Conservation (phyloP, 2,329 filamentous ascomycete species). For the Ophiocordyceps robertsii region DNA sequence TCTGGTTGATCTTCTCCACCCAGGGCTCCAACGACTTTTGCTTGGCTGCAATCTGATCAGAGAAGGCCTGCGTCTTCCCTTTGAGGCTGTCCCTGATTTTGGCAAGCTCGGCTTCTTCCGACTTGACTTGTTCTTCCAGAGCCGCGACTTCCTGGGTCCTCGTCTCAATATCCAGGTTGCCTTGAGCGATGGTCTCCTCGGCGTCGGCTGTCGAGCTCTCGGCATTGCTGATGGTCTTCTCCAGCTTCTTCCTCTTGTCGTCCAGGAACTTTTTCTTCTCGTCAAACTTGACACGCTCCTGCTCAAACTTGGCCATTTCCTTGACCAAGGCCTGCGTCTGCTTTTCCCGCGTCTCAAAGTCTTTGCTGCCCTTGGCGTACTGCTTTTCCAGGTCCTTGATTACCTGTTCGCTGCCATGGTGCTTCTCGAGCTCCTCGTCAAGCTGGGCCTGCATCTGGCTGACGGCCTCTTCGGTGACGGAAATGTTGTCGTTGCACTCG, state of each 20-base stretch:
- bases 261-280: constrained; percentile 92
- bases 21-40: constrained; percentile 93
- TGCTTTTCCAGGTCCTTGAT: constrained; percentile 83
- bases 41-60: constrained; percentile 80
- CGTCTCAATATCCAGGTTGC: constrained; percentile 63
- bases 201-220: constrained; percentile 64
- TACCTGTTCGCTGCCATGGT: constrained; percentile 75
- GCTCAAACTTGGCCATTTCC: constrained; percentile 85
- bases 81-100: constrained; percentile 79
- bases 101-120: constrained; percentile 70
- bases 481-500: constrained; percentile 78
- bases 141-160: constrained; percentile 60
- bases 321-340: constrained; percentile 66
- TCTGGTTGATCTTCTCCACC: constrained; percentile 94
- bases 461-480: constrained; percentile 80
- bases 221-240: constrained; percentile 71
- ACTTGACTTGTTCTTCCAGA: constrained; percentile 63
- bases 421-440: constrained; percentile 78
- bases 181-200: constrained; percentile 64
- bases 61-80: constrained; percentile 90
- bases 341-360: constrained; percentile 73
- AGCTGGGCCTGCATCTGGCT: constrained; percentile 81
- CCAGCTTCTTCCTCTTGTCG: constrained; percentile 86
- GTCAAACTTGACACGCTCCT: constrained; percentile 92
- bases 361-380: constrained; percentile 70